These are phyloP conservation scores for Petasospora rhodanensis DNA, from an alignment of 1,139 yeast species.

Conservation along the genomic window DNA sequence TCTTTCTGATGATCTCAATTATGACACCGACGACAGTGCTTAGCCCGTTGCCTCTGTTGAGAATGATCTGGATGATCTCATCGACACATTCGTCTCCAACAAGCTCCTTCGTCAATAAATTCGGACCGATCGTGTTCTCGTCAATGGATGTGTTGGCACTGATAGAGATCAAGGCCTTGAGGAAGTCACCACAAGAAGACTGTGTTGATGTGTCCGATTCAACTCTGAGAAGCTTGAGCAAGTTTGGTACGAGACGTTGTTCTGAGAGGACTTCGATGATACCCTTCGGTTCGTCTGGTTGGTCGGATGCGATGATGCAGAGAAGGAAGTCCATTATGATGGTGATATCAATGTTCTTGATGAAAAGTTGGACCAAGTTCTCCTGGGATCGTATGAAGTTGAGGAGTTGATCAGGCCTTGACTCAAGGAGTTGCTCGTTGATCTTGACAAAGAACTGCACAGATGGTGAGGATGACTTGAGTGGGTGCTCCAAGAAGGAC, in stretches of 20 bases:
- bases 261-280: conserved; percentile 48
- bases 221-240: conserved; percentile 48
- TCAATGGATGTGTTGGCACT: conserved; percentile 70
- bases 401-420: conserved; percentile 56
- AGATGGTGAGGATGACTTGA: conserved; percentile 42
- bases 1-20: conserved; percentile 90
- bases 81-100: conserved; percentile 67
- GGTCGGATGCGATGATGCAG: conserved; percentile 60
- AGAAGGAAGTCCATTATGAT: conserved; percentile 72
- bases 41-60: conserved; percentile 71
- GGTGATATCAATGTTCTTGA: conserved; percentile 54
- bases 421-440: conserved; percentile 84
- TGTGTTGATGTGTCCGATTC: conserved; percentile 59
- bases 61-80: conserved; percentile 66
- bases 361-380: conserved; percentile 49
- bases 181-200: conserved; percentile 91
- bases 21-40: conserved; percentile 94
- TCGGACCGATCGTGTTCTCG: conserved; percentile 92
- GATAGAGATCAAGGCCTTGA: conserved; percentile 88
- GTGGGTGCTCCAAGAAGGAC: conserved; percentile 52
- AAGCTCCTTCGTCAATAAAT: conserved; percentile 81
- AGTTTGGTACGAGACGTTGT: conserved; percentile 48
- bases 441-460: conserved; percentile 80
- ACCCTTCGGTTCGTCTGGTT: conserved; percentile 61
- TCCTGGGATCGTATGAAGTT: conserved; percentile 50